These are phyloP conservation scores for Isochrysis galbana DNA, from an alignment of 78 protist genomes.

Conservation along the genomic window DNA sequence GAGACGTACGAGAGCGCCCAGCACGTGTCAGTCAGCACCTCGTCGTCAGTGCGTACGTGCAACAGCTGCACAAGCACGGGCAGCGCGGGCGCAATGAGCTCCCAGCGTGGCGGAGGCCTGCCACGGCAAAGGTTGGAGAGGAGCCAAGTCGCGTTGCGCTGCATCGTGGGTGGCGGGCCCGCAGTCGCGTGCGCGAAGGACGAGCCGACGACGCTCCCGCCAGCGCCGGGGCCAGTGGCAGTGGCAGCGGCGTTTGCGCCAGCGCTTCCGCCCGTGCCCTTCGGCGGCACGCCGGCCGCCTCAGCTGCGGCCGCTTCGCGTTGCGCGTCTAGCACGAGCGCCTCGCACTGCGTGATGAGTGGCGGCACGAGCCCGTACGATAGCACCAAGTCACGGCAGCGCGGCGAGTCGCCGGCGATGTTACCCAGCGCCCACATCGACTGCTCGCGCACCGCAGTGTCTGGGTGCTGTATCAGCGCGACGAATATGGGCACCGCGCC, in stretches of 20 bases:
- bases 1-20: slow-evolving; percentile 96
- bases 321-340: too few relatives aligned
- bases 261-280: too few relatives aligned
- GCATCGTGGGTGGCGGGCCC: not conserved
- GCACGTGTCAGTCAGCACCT: slow-evolving; percentile 90
- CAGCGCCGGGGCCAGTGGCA: too few relatives aligned
- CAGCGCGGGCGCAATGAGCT: slow-evolving; percentile 46
- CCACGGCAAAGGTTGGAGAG: slow-evolving; percentile 95
- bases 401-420: slow-evolving; percentile 94
- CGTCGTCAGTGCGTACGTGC: slow-evolving; percentile 74
- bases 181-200: too few relatives aligned
- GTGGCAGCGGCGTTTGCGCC: too few relatives aligned
- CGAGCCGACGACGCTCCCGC: too few relatives aligned
- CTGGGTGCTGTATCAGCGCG: slow-evolving; percentile 66
- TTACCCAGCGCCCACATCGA: slow-evolving; percentile 95
- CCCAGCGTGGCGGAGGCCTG: slow-evolving; percentile 81
- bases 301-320: too few relatives aligned
- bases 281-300: too few relatives aligned
- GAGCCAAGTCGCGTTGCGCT: slow-evolving; percentile 95
- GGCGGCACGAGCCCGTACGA: slow-evolving; percentile 28
- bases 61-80: slow-evolving; percentile 66
- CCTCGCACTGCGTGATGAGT: slow-evolving; percentile 24
- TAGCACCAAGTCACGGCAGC: slow-evolving; percentile 85
- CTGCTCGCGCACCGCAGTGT: slow-evolving; percentile 90
- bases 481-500: slow-evolving; percentile 79